Evolutionary conservation across 257 asterid genomes (phyloP).

Genomic region (Paraleonurus japonicus): DNA sequence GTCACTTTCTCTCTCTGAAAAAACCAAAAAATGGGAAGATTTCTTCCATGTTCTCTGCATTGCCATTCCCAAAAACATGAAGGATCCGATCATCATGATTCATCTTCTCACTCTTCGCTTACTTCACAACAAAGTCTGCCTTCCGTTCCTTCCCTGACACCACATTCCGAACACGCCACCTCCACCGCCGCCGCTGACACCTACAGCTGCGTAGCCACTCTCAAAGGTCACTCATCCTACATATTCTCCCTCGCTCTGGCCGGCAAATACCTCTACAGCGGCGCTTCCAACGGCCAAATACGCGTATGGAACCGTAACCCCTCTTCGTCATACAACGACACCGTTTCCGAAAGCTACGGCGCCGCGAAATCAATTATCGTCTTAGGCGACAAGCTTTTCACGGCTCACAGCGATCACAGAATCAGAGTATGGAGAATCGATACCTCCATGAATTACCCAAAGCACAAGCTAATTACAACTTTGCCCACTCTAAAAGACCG

Average conservation of each 20-base stretch:
- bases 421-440: constrained; percentile 71
- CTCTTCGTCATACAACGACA: not conserved
- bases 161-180: constrained; percentile 23
- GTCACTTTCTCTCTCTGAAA: not conserved
- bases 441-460: not conserved
- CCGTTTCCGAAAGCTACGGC: constrained; percentile 29
- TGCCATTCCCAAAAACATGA: constrained; percentile 26
- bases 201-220: constrained; percentile 49
- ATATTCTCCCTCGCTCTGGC: constrained; percentile 54
- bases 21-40: constrained; percentile 26
- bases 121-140: constrained; percentile 59
- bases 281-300: constrained; percentile 62
- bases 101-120: constrained; percentile 44
- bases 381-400: constrained; percentile 45
- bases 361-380: constrained; percentile 54
- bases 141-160: constrained; percentile 68
- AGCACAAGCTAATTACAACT: constrained; percentile 45
- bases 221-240: constrained; percentile 59
- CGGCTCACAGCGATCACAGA: constrained; percentile 75
- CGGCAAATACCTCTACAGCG: constrained; percentile 59
- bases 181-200: constrained; percentile 18
- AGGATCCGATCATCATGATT: constrained; percentile 30
- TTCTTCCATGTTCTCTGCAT: constrained; percentile 39
- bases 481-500: constrained; percentile 69
- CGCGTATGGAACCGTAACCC: constrained; percentile 42